phyloP scores from a whole-genome alignment of 164 flowering plant species.

The Aristolochia californica region DNA sequence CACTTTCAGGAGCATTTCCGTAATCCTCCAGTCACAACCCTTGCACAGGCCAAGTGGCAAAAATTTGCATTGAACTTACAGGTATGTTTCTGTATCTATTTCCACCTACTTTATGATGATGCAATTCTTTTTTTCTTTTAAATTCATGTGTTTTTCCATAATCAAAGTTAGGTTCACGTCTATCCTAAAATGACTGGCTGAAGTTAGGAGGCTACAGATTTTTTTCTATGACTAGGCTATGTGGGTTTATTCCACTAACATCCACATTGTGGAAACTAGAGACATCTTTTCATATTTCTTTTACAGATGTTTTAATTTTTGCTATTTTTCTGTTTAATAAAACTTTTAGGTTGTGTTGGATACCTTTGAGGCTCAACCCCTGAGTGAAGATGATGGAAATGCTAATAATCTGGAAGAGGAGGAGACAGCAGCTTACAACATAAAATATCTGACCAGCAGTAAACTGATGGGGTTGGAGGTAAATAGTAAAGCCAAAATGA shows the following conservation, averaged over 20 bases:
- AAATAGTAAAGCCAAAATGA: not conserved
- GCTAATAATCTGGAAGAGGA: conserved; percentile 78
- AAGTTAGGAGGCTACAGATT: too few relatives aligned
- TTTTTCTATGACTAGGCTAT: too few relatives aligned
- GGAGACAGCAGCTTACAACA: conserved; percentile 72
- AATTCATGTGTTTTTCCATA: not conserved
- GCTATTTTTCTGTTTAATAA: not conserved
- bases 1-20: conserved; percentile 73
- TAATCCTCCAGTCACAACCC: conserved; percentile 57
- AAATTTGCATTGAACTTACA: conserved; percentile 71
- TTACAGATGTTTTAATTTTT: not conserved
- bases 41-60: conserved; percentile 72
- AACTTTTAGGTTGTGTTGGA: conserved; percentile 58
- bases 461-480: conserved; percentile 97
- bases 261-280: not conserved
- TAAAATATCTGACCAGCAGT: conserved; percentile 95
- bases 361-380: conserved; percentile 94
- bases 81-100: conserved; percentile 37
- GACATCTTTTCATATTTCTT: not conserved
- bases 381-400: conserved; percentile 91
- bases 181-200: too few relatives aligned
- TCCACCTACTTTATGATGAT: not conserved
- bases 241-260: not conserved
- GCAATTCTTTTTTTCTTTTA: not conserved
- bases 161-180: too few relatives aligned